phyloP scores from a whole-genome alignment of 805 yeast species.

The Metschnikowia baotianmanensis region DNA sequence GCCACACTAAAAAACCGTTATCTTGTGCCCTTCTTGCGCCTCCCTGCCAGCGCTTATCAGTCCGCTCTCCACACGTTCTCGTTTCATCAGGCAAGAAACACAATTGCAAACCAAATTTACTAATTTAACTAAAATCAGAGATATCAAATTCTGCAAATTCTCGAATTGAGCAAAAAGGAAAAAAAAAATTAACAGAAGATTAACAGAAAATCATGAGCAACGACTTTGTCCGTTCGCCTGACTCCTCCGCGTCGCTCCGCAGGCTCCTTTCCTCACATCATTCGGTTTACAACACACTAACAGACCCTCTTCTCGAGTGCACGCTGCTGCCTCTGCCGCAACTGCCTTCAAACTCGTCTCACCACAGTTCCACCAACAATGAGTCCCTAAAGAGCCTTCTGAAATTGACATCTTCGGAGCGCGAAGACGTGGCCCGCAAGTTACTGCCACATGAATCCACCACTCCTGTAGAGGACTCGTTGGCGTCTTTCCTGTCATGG shows the following conservation, averaged over 20 bases:
- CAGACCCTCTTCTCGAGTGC: conserved; percentile 41
- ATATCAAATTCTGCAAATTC: too few species aligned
- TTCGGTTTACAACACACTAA: conserved; percentile 38
- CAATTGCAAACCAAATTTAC: too few species aligned
- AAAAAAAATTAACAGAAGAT: background rate
- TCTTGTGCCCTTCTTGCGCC: background rate
- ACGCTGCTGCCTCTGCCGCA: conserved; percentile 5
- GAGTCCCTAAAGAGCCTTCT: background rate
- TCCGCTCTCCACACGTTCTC: too few species aligned
- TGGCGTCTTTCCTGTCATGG: conserved; percentile 26
- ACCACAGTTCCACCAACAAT: background rate
- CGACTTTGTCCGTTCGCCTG: conserved; percentile 3
- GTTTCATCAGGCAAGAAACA: too few species aligned
- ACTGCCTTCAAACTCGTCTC: background rate
- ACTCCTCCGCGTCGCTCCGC: conserved; percentile 11
- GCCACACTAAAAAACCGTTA: too few species aligned
- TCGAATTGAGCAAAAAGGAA: too few species aligned
- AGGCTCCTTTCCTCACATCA: conserved; percentile 36
- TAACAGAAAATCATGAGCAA: background rate
- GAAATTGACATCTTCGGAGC: too few species aligned
- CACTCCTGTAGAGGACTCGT: conserved; percentile 8
- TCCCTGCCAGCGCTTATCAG: conserved; percentile 4
- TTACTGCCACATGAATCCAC: background rate
- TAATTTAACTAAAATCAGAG: too few species aligned
- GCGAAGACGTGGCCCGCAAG: background rate